These are phyloP conservation scores for Gentiana straminea DNA, from an alignment of 257 asterid species.

Conservation along the genomic window DNA sequence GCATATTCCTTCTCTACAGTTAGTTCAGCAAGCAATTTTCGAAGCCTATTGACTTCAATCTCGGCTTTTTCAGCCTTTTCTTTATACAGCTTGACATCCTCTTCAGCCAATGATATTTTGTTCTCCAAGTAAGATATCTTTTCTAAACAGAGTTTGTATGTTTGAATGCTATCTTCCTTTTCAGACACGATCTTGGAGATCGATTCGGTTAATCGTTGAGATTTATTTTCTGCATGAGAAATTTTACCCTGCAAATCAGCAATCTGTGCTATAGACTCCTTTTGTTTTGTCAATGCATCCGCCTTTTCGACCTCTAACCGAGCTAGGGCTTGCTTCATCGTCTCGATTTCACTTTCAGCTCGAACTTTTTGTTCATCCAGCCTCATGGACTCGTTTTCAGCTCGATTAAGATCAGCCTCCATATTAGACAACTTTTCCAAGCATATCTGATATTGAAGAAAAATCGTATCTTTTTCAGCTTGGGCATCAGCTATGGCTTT, in stretches of 20 bases:
- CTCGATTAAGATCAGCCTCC: conserved; percentile 43
- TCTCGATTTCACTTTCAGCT: conserved; percentile 59
- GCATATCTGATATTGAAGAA: conserved; percentile 54
- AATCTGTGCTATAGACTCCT: conserved; percentile 26
- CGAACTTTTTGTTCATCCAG: conserved; percentile 40
- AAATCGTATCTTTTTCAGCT: conserved; percentile 53
- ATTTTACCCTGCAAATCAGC: conserved; percentile 35
- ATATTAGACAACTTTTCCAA: conserved; percentile 41
- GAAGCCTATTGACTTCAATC: conserved; percentile 46
- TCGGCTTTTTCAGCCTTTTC: conserved; percentile 27
- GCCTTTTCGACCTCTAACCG: conserved; percentile 36
- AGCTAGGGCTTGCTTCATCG: conserved; percentile 50
- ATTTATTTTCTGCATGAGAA: conserved; percentile 45
- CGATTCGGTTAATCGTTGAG: conserved; percentile 35
- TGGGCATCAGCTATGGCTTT: conserved; percentile 42
- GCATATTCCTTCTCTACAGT: no score
- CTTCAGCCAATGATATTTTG: conserved; percentile 28
- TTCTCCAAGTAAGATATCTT: conserved; percentile 50
- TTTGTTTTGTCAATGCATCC: conserved; percentile 37
- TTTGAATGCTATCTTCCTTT: conserved; percentile 28
- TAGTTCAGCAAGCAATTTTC: conserved; percentile 9
- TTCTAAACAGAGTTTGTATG: conserved; percentile 33
- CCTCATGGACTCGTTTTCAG: conserved; percentile 38
- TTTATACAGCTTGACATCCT: conserved; percentile 20
- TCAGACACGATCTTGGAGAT: conserved; percentile 45